phyloP scores from a whole-genome alignment of 148 eudicot species.

The Chenopodium album region DNA sequence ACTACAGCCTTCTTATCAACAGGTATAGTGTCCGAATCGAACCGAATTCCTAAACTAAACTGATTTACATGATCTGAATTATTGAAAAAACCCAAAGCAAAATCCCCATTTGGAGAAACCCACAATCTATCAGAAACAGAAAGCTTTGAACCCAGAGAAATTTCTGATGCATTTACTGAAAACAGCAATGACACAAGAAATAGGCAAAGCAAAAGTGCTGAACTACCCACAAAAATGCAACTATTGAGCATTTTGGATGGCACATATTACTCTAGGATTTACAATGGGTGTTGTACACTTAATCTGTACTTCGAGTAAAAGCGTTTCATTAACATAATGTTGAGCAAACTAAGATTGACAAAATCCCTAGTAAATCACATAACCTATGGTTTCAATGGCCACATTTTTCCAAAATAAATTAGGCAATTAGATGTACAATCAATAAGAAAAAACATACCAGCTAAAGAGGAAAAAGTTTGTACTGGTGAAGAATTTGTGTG shows the following conservation, averaged over 20 bases:
- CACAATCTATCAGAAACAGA: conserved; percentile 41
- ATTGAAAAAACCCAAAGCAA: conserved; percentile 54
- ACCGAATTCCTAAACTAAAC: conserved; percentile 50
- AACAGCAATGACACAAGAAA: conserved; percentile 32
- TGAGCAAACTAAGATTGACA: background rate
- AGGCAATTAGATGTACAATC: conserved; percentile 2
- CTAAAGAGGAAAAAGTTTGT: background rate
- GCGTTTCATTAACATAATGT: background rate
- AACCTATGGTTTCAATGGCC: background rate
- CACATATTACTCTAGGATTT: background rate
- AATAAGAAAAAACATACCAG: conserved; percentile 6
- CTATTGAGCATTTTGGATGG: conserved; percentile 12
- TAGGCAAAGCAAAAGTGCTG: conserved; percentile 24
- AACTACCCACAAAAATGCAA: background rate
- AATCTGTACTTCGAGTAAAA: background rate
- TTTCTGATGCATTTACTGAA: conserved; percentile 34
- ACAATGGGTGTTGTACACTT: background rate
- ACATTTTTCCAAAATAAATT: conserved; percentile 5
- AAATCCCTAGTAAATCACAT: background rate
- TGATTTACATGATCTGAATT: conserved; percentile 28
- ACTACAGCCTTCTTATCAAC: conserved; percentile 36
- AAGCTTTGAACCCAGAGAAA: conserved; percentile 56
- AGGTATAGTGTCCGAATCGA: conserved; percentile 48
- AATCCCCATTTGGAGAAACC: conserved; percentile 63
- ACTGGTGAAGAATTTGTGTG: conserved; percentile 7